A percentile compares a stretch with the other conserved stretches of the same genome.
These are phyloP conservation scores for Hypomyces rosellus DNA, from an alignment of 2,329 filamentous ascomycete species.

Conservation along the genomic window DNA sequence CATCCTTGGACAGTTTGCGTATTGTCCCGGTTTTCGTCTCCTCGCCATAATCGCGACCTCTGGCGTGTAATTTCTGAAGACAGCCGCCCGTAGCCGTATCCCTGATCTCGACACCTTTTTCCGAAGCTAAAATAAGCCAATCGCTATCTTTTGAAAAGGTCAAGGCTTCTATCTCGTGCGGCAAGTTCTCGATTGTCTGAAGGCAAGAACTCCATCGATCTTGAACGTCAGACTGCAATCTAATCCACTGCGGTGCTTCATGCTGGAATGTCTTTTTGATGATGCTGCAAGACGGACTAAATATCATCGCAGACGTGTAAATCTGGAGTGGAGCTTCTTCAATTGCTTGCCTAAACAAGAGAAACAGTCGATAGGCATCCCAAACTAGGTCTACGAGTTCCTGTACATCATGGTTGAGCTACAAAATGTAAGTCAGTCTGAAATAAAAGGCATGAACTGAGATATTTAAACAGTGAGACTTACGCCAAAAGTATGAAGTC, in stretches of 20 bases:
- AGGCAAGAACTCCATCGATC: neutral
- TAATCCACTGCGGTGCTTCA: constrained; percentile 11
- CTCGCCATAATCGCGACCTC: neutral
- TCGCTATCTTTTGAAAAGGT: neutral
- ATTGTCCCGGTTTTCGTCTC: too few relatives aligned
- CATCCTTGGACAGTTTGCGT: neutral
- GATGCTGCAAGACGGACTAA: constrained; percentile 22
- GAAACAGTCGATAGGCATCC: constrained; percentile 24
- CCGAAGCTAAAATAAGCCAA: neutral
- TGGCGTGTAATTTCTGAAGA: neutral
- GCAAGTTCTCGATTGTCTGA: constrained; percentile 5
- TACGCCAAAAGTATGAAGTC: constrained; percentile 6
- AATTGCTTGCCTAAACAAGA: constrained; percentile 18
- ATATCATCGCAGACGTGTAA: constrained; percentile 27
- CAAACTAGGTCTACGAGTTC: constrained; percentile 14
- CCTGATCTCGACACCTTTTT: neutral
- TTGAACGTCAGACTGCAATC: neutral
- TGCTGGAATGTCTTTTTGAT: constrained; percentile 10
- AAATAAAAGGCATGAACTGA: neutral
- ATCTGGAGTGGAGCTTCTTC: constrained; percentile 23
- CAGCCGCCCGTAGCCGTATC: neutral
- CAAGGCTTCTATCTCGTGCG: neutral
- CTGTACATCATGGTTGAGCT: neutral
- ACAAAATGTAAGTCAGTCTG: neutral
- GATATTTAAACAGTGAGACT: neutral